Conservation (phyloP, 768 basidiomycete genomes). For the Candolleomyces aberdarensis region DNA sequence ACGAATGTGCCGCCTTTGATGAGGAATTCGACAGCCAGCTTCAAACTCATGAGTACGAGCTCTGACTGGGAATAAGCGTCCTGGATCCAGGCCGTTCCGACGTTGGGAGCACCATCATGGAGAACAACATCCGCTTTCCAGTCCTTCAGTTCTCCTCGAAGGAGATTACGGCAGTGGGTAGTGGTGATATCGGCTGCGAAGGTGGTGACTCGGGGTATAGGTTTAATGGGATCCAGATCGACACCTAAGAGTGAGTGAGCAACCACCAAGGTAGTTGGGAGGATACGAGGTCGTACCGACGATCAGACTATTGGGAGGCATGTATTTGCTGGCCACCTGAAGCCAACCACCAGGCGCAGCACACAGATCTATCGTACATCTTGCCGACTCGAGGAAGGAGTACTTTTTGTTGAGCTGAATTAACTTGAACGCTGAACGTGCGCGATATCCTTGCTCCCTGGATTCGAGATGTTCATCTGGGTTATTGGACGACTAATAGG, state of each 20-base stretch:
- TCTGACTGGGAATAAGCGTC: slow-evolving; percentile 98
- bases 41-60: slow-evolving; percentile 91
- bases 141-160: slow-evolving; percentile 88
- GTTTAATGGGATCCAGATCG: slow-evolving; percentile 94
- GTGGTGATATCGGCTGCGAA: slow-evolving; percentile 96
- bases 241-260: slow-evolving; percentile 55
- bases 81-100: slow-evolving; percentile 98
- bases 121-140: slow-evolving; percentile 99
- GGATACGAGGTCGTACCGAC: slow-evolving; percentile 55
- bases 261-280: background rate
- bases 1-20: slow-evolving; percentile 92
- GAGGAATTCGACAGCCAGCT: slow-evolving; percentile 94
- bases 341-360: slow-evolving; percentile 99
- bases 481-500: slow-evolving; percentile 5
- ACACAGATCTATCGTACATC: slow-evolving; percentile 96
- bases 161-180: slow-evolving; percentile 78
- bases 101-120: slow-evolving; percentile 99
- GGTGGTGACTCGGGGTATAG: slow-evolving; percentile 89
- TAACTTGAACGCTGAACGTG: slow-evolving; percentile 98
- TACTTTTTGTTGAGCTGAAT: slow-evolving; percentile 99
- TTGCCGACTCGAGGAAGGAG: slow-evolving; percentile 80
- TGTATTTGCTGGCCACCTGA: slow-evolving; percentile 96
- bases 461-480: slow-evolving; percentile 10
- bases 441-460: slow-evolving; percentile 98
- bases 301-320: slow-evolving; percentile 90